phyloP scores from a whole-genome alignment of 2,329 filamentous ascomycete genomes.

The Nemania abortiva region DNA sequence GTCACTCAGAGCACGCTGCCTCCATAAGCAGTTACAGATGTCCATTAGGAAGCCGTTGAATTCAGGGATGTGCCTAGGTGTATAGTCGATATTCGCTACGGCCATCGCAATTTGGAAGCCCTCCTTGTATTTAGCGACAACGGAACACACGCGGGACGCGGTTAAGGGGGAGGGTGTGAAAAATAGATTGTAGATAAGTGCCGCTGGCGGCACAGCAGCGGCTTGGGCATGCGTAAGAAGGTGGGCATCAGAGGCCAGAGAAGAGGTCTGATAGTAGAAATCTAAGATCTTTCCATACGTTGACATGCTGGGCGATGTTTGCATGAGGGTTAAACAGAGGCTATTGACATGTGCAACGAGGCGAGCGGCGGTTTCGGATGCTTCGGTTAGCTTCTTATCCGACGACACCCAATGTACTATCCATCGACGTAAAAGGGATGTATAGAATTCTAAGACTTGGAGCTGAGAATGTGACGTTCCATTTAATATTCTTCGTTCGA shows the following conservation, averaged over 20 bases:
- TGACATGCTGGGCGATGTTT: slow-evolving; percentile 59
- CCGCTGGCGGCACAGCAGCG: slow-evolving; percentile 75
- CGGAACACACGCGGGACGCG: slow-evolving; percentile 75
- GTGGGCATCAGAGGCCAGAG: slow-evolving; percentile 64
- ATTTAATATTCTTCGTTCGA: slow-evolving; percentile 66
- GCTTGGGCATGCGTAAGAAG: slow-evolving; percentile 66
- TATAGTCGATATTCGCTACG: slow-evolving; percentile 57
- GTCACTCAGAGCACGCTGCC: slow-evolving; percentile 75
- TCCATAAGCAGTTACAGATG: slow-evolving; percentile 86
- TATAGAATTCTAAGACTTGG: slow-evolving; percentile 75
- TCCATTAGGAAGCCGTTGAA: slow-evolving; percentile 92
- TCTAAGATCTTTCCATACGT: slow-evolving; percentile 71
- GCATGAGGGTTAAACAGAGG: slow-evolving; percentile 70
- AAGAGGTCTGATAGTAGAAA: slow-evolving; percentile 75
- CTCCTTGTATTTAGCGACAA: slow-evolving; percentile 79
- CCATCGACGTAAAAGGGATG: slow-evolving; percentile 73
- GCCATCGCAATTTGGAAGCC: slow-evolving; percentile 71
- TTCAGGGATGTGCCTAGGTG: slow-evolving; percentile 70
- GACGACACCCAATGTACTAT: slow-evolving; percentile 58
- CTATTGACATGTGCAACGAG: slow-evolving; percentile 64
- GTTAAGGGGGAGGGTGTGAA: slow-evolving; percentile 74
- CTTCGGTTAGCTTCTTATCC: slow-evolving; percentile 52
- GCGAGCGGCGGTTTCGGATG: slow-evolving; percentile 55
- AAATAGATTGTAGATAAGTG: slow-evolving; percentile 76
- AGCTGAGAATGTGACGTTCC: slow-evolving; percentile 65